phyloP scores from a whole-genome alignment of 1,284 basidiomycete genomes.

The Austroboletus olivaceoglutinosus region DNA sequence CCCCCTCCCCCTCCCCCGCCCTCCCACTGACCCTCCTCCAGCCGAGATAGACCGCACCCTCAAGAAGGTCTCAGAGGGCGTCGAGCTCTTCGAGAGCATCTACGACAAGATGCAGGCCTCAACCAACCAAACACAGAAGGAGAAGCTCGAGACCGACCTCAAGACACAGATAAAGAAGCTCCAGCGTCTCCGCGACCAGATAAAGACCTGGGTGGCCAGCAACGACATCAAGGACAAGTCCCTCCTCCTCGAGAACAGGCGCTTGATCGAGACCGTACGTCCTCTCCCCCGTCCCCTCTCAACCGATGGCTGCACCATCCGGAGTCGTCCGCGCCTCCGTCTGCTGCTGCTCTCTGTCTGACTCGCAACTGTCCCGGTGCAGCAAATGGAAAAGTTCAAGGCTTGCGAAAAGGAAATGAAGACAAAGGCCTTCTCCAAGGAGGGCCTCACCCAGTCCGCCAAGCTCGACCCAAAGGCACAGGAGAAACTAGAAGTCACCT shows the following conservation, averaged over 20 bases:
- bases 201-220: slow-evolving; percentile 98
- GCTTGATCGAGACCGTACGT: slow-evolving; percentile 95
- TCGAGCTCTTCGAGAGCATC: slow-evolving; percentile 92
- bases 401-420: slow-evolving; percentile 99
- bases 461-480: slow-evolving; percentile 96
- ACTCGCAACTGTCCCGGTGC: background rate
- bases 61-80: slow-evolving; percentile 92
- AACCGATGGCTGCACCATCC: no score
- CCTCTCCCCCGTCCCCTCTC: no score
- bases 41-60: slow-evolving; percentile 96
- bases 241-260: slow-evolving; percentile 87
- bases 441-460: slow-evolving; percentile 92
- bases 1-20: no score
- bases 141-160: slow-evolving; percentile 92
- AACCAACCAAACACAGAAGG: slow-evolving; percentile 93
- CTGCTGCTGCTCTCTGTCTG: slow-evolving; percentile 1
- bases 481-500: slow-evolving; percentile 88
- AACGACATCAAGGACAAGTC: slow-evolving; percentile 99
- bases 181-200: slow-evolving; percentile 96
- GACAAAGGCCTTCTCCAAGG: slow-evolving; percentile 99
- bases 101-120: slow-evolving; percentile 96
- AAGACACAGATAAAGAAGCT: slow-evolving; percentile 99
- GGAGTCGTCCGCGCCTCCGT: slow-evolving; percentile 1
- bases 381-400: slow-evolving; percentile 99
- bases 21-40: slow-evolving; percentile 32